phyloP scores from a whole-genome alignment of 306 rosid species.

The Cucurbita moschata region DNA sequence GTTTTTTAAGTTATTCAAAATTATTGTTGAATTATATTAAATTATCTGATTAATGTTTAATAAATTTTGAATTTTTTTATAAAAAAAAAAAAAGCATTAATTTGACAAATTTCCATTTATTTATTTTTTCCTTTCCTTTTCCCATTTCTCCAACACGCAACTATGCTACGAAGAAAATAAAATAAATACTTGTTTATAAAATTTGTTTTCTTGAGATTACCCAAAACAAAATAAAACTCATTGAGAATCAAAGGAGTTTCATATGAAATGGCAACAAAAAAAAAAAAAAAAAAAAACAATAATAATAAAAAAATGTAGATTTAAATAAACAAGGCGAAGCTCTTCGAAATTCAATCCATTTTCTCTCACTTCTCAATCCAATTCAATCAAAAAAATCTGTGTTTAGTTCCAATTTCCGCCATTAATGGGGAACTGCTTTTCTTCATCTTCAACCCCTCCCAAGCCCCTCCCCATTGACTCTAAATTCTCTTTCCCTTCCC shows the following conservation, averaged over 20 bases:
- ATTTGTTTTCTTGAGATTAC: background rate
- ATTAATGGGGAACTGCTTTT: conserved; percentile 1
- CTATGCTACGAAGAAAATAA: background rate
- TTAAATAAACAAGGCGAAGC: background rate
- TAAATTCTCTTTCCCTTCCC: conserved; percentile 46
- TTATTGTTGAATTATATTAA: no score
- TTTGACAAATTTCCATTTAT: no score
- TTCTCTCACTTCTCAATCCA: background rate
- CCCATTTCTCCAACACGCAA: background rate
- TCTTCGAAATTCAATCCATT: background rate
- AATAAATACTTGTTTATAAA: no score
- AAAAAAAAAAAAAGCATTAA: no score
- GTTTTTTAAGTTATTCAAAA: no score
- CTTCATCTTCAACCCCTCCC: conserved; percentile 15
- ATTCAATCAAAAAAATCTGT: background rate
- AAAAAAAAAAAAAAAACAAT: no score
- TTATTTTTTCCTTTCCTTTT: background rate
- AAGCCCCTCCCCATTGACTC: conserved; percentile 28
- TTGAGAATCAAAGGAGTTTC: background rate
- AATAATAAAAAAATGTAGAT: no score
- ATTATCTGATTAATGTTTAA: no score
- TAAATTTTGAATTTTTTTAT: no score
- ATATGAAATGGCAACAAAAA: no score
- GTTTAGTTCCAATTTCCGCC: background rate
- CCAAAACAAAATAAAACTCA: background rate